Conservation (phyloP, 768 basidiomycete species). For the Trametes elegans region DNA sequence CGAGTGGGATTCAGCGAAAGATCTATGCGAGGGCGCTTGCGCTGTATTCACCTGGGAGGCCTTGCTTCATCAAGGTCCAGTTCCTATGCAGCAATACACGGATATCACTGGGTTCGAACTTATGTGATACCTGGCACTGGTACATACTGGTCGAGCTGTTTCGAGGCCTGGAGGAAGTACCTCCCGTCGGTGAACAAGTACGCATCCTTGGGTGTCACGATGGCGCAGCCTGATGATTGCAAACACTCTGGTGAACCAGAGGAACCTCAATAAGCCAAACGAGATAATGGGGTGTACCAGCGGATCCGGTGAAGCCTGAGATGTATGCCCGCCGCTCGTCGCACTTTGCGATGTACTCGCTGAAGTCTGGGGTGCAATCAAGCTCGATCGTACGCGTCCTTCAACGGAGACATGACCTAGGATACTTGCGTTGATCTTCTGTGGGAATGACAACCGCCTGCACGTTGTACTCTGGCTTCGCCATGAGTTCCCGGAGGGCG, state of each 20-base stretch:
- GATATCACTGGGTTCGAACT: not conserved
- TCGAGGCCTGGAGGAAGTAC: conserved; percentile 89
- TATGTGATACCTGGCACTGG: not conserved
- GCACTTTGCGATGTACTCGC: conserved; percentile 84
- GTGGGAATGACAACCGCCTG: conserved; percentile 83
- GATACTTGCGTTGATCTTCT: conserved; percentile 83
- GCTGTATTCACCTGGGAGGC: conserved; percentile 59
- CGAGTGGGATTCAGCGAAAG: conserved; percentile 3
- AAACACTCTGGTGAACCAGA: not conserved
- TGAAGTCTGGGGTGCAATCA: conserved; percentile 56
- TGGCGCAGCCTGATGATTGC: conserved; percentile 51
- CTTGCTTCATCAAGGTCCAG: conserved; percentile 94
- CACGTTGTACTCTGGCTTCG: conserved; percentile 47
- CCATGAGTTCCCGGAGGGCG: conserved; percentile 70
- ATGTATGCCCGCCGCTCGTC: conserved; percentile 87
- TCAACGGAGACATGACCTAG: not conserved
- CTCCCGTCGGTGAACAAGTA: conserved; percentile 93
- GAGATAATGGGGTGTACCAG: conserved; percentile 53
- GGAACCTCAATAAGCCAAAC: not conserved
- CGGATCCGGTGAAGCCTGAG: conserved; percentile 92
- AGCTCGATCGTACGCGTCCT: not conserved
- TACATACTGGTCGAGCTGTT: conserved; percentile 80
- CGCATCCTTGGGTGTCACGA: conserved; percentile 70
- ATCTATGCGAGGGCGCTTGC: conserved; percentile 7
- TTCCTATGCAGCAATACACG: conserved; percentile 48